Evolutionary conservation across 176 grass and related monocot genomes (phyloP).

Genomic region (Pontederia paniculata): DNA sequence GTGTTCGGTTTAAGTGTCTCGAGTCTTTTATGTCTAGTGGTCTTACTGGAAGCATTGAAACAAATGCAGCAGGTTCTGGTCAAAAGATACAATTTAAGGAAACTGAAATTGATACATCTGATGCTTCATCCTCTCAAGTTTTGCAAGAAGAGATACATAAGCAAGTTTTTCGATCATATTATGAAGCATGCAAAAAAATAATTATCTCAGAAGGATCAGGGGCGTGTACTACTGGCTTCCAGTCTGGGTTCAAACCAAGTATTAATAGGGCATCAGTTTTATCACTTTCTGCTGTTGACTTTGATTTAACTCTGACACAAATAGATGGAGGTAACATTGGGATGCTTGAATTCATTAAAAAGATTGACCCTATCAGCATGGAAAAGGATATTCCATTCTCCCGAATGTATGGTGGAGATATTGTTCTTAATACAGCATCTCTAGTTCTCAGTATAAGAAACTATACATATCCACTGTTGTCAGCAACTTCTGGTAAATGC

Average conservation of each 20-base stretch:
- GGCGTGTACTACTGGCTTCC: slow-evolving; percentile 63
- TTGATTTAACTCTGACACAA: slow-evolving; percentile 78
- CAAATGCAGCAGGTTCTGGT: slow-evolving; percentile 26
- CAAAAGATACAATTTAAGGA: slow-evolving; percentile 42
- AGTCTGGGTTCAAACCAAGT: slow-evolving; percentile 91
- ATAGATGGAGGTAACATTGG: slow-evolving; percentile 72
- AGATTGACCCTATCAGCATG: slow-evolving; percentile 51
- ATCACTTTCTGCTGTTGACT: slow-evolving; percentile 59
- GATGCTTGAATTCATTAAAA: slow-evolving; percentile 79
- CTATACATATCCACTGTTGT: slow-evolving; percentile 77
- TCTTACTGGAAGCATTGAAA: slow-evolving; percentile 33
- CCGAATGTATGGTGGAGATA: slow-evolving; percentile 83
- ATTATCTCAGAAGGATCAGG: slow-evolving; percentile 70
- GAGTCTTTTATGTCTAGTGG: slow-evolving; percentile 41
- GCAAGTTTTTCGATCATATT: slow-evolving; percentile 66
- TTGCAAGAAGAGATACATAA: slow-evolving; percentile 68
- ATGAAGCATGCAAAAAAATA: slow-evolving; percentile 69
- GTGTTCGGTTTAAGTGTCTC: slow-evolving; percentile 52
- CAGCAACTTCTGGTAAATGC: slow-evolving; percentile 80
- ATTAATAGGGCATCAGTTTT: slow-evolving; percentile 62
- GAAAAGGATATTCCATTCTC: slow-evolving; percentile 90
- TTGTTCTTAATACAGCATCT: slow-evolving; percentile 63
- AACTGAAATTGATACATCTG: slow-evolving; percentile 31
- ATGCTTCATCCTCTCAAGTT: slow-evolving; percentile 29
- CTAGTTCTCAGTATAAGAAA: slow-evolving; percentile 63